These are phyloP conservation scores for Selenicereus undatus DNA, from an alignment of 148 eudicot genomes.

Conservation along the genomic window DNA sequence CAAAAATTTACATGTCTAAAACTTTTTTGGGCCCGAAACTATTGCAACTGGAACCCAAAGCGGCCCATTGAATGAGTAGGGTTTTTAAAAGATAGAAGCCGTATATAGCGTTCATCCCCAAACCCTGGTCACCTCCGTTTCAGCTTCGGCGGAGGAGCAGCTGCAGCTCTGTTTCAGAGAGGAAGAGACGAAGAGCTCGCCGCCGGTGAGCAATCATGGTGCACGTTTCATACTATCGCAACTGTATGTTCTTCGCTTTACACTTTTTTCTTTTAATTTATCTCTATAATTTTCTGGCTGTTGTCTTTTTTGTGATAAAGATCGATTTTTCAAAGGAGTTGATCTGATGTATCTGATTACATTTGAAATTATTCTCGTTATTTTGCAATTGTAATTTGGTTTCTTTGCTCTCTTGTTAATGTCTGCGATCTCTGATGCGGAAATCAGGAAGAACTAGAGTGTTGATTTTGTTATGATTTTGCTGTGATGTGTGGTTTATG, in stretches of 20 bases:
- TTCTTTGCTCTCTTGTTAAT: not conserved
- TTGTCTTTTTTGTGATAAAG: not conserved
- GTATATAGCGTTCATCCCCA: not conserved
- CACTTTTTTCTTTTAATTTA: not conserved
- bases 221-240: constrained; percentile 46
- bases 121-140: not conserved
- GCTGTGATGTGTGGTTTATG: not conserved
- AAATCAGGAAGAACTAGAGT: too few relatives aligned
- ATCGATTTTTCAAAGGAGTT: not conserved
- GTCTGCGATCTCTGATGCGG: too few relatives aligned
- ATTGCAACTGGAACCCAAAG: not conserved
- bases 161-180: too few relatives aligned
- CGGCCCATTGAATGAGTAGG: not conserved
- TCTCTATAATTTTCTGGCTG: not conserved
- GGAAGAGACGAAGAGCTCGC: not conserved
- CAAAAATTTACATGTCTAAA: too few relatives aligned
- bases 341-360: not conserved
- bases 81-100: not conserved
- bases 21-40: not conserved
- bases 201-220: constrained; percentile 34
- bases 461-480: too few relatives aligned
- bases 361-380: not conserved
- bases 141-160: not conserved
- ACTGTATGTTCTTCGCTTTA: constrained; percentile 33
- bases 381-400: not conserved